These are phyloP conservation scores for Candida cerambycidarum DNA, from an alignment of 805 yeast genomes.

Conservation along the genomic window DNA sequence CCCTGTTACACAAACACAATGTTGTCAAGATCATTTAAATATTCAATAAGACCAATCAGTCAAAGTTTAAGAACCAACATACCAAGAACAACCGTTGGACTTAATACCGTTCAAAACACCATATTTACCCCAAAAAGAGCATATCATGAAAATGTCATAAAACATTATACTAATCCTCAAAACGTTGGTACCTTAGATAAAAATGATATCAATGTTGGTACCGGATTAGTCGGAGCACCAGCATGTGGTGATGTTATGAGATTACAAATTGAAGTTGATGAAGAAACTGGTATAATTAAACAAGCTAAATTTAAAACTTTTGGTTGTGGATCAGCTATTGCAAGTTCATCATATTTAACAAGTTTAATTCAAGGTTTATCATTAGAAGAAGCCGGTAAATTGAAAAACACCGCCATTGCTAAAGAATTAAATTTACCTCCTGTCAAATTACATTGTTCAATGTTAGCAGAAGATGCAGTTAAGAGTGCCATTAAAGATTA, in stretches of 20 bases:
- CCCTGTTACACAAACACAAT: slow-evolving; percentile 12
- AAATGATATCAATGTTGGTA: slow-evolving; percentile 74
- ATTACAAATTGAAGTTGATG: slow-evolving; percentile 90
- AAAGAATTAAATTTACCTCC: slow-evolving; percentile 94
- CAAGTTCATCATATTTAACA: slow-evolving; percentile 92
- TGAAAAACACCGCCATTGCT: slow-evolving; percentile 93
- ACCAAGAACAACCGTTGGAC: slow-evolving; percentile 5
- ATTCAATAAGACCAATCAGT: slow-evolving; percentile 1
- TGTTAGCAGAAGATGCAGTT: slow-evolving; percentile 99
- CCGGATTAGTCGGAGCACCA: slow-evolving; percentile 98
- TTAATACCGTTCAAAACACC: background rate
- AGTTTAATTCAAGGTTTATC: slow-evolving; percentile 94
- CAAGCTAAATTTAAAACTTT: slow-evolving; percentile 98
- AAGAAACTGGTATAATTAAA: slow-evolving; percentile 83
- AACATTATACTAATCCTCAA: slow-evolving; percentile 95
- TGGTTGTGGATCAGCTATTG: slow-evolving; percentile 99
- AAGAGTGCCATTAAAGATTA: slow-evolving; percentile 96
- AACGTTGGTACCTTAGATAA: slow-evolving; percentile 94
- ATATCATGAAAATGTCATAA: slow-evolving; percentile 94
- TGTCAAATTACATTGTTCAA: slow-evolving; percentile 94
- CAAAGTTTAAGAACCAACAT: slow-evolving; percentile 11
- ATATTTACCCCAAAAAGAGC: slow-evolving; percentile 20
- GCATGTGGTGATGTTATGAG: slow-evolving; percentile 99
- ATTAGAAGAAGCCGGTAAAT: slow-evolving; percentile 86
- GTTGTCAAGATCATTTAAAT: slow-evolving; percentile 25